A percentile compares a stretch with the other conserved stretches of the same genome.
phyloP scores from a whole-genome alignment of 1,284 basidiomycete genomes.

The Naganishia liquefaciens region DNA sequence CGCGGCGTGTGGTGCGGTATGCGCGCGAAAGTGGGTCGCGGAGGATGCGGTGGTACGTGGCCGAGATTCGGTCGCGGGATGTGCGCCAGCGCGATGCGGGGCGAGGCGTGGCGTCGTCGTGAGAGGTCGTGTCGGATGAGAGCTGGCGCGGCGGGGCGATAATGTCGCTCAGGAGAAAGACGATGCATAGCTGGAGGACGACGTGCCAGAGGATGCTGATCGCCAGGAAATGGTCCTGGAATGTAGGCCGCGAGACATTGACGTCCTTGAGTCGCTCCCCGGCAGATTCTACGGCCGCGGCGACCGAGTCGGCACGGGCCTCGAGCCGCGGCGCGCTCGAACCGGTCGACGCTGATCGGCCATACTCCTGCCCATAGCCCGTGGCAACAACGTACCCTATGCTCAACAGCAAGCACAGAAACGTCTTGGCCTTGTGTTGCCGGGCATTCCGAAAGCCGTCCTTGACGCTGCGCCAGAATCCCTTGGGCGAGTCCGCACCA shows the following conservation, averaged over 20 bases:
- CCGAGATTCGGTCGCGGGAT: neutral
- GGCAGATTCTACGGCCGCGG: slow-evolving; percentile 5
- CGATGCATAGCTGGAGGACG: slow-evolving; percentile 1
- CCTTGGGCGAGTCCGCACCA: neutral
- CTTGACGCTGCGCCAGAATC: slow-evolving; percentile 2
- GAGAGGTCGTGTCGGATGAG: neutral
- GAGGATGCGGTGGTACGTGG: neutral
- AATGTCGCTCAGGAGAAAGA: slow-evolving; percentile 6
- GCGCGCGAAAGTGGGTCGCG: neutral
- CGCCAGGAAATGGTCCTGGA: neutral
- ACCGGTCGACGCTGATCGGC: neutral
- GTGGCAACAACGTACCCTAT: slow-evolving; percentile 5
- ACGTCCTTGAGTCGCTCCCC: slow-evolving; percentile 2
- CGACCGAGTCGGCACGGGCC: neutral
- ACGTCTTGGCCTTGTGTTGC: neutral
- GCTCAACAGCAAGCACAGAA: neutral
- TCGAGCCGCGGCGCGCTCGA: neutral
- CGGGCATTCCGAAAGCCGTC: slow-evolving; percentile 1
- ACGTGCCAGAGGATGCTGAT: slow-evolving; percentile 18
- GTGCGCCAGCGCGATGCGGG: neutral
- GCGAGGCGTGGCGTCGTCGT: neutral
- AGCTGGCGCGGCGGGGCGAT: neutral
- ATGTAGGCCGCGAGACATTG: neutral
- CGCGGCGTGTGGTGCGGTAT: slow-evolving; percentile 2
- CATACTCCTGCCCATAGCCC: neutral